Evolutionary conservation across 2,329 filamentous ascomycete genomes (phyloP), one percentile per base, ranked within the genome.

Genomic region (Cladosporium sphaerospermum): DNA sequence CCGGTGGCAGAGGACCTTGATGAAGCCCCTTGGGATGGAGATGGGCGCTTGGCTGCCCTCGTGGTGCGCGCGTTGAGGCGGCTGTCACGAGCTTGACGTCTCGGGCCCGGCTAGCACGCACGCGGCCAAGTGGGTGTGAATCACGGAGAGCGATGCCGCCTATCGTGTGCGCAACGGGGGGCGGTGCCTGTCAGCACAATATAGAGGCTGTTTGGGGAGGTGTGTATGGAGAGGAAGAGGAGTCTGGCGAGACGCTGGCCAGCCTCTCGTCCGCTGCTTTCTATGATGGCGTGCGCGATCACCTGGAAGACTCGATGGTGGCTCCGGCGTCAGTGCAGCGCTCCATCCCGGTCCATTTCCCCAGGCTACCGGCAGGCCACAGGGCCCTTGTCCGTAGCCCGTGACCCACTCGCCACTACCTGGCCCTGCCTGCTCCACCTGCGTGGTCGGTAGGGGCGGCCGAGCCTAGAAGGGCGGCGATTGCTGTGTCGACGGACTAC

Each of bases 281-380:
- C 46, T 49, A 9, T 45, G 46, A 49, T 49, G 46, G 19, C 36
- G 36, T 49, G 46, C 46, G 46, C 41, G 46, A 49, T 49, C 46
- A 41, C 46, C 11, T 8, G 33, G 19, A 31, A 23, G 46, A 49
- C 23, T 40, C 46, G 46, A 46, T 37, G 14, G 44, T 32, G 31
- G 37, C 31, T 49, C 46, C 9, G 33, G 16, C 37, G 46, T 49
- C 46, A 33, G 46, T 49, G 46, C 46, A 49, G 14, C 46, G 46
- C 46, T n/a, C 34, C 46, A 49, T 49, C 37, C 46, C 46, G 28
- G 28, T 40, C 46, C 45, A 48, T 41, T 41, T 41, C 39, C 39
- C 39, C 39, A 41, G 39, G 39, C 34, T 28, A 28, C 23, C 23
- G 23, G 23, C 23, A 28, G 23, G 23, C 23, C 4, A 28, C 23